Conservation (phyloP, 2,329 filamentous ascomycete species). For the Trichothecium sympodiale region DNA sequence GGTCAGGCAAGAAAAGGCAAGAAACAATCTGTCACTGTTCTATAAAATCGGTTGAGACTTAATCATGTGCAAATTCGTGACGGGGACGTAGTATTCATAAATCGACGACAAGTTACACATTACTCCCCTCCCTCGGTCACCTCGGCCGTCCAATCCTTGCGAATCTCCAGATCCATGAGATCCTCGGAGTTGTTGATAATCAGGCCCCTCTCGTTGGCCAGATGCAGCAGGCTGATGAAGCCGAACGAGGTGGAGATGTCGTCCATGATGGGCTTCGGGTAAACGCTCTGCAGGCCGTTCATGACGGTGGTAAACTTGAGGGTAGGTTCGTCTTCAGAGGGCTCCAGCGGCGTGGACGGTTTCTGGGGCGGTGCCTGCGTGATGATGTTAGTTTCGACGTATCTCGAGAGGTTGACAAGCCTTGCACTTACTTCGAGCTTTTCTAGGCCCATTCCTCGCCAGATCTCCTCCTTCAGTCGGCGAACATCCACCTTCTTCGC, state of each 20-base stretch:
- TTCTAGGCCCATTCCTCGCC: constrained; percentile 54
- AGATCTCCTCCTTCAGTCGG: constrained; percentile 58
- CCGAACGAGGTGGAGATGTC: constrained; percentile 91
- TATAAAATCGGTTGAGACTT: background rate
- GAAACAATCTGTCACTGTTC: too few relatives aligned
- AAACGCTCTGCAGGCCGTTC: constrained; percentile 77
- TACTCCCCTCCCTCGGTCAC: constrained; percentile 31
- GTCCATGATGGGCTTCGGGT: constrained; percentile 73
- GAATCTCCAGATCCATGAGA: constrained; percentile 48
- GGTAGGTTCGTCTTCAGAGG: constrained; percentile 30
- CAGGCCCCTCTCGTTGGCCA: constrained; percentile 88
- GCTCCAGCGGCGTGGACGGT: constrained; percentile 10
- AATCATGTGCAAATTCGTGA: background rate
- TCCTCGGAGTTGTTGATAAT: constrained; percentile 56
- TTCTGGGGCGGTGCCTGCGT: background rate
- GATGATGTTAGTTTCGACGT: too few relatives aligned
- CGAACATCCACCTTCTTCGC: constrained; percentile 64
- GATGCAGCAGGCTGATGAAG: constrained; percentile 84
- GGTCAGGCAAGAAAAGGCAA: too few relatives aligned
- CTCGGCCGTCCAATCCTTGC: constrained; percentile 51
- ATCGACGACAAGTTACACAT: too few relatives aligned
- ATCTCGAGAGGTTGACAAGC: too few relatives aligned
- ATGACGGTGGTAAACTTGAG: constrained; percentile 88
- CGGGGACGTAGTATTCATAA: too few relatives aligned
- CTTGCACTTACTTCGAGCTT: constrained; percentile 36